Evolutionary conservation across 176 grass and related monocot genomes (phyloP), one percentile per base, ranked within the genome.

Genomic region (Secale cereale): DNA sequence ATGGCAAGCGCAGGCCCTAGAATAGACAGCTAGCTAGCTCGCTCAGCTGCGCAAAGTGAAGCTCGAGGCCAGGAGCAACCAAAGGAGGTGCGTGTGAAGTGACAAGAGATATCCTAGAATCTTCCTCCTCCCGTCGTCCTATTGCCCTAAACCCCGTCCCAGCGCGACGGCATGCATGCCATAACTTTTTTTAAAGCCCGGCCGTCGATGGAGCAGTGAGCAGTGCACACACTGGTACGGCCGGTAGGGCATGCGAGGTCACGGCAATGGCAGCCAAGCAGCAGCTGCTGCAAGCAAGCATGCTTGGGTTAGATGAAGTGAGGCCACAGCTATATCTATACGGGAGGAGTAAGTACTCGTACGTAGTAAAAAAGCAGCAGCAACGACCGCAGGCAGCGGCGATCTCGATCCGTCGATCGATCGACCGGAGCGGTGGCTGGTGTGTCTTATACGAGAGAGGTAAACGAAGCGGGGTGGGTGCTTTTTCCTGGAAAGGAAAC

Each of bases 401-500:
- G 65, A 81, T 54, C 50, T 37, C 43, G 80, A 82, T 70, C 22
- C 19, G 57, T 78, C 76, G 54, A 82, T 70, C 22, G 29, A 76
- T 78, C 76, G 54, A 61, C n/a, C 25, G 20, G 79, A 69, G 45
- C 43, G 20, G 65, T 56, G 28, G 28, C 46, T 28, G n/a, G 32
- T 59, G 68, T 74, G 29, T 10, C 54, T 94, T 94, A 85, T 79
- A 88, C 70, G 12, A 54, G 54, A 77, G 13, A 46, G 78, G 94
- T 80, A 94, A 88, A 91, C 37, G 64, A 25, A 19, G 70, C 57
- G 22, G 52, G 65, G 74, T 20, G 36, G 87, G 75, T 68, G 45
- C 76, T 92, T 94, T 97, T 90, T 88, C 92, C 86, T 84, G 74
- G 76, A 82, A 92, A 91, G 90, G 94, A 94, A 94, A 94, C 81